These are phyloP conservation scores for Globisporangium echinulatum DNA, from an alignment of 352 stramenopile genomes.

Conservation along the genomic window DNA sequence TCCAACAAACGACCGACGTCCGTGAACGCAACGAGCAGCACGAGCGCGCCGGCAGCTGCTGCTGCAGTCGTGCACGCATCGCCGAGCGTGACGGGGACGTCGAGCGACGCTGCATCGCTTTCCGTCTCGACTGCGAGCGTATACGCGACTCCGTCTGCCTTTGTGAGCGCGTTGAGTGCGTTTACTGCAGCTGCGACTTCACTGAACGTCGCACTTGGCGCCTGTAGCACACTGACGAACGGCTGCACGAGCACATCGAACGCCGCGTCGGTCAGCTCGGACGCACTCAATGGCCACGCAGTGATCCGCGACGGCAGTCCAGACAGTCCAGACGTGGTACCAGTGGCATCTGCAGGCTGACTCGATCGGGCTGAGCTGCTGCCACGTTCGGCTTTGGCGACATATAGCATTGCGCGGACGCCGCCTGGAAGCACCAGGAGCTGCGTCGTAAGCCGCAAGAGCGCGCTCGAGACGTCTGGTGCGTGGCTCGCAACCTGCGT, in stretches of 20 bases:
- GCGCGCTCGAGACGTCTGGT: constrained; percentile 23
- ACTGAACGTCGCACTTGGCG: constrained; percentile 2
- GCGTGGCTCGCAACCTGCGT: constrained; percentile 17
- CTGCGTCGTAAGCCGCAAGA: constrained; percentile 23
- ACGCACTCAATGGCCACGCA: no score
- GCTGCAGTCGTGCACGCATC: constrained; percentile 41
- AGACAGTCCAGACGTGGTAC: not conserved
- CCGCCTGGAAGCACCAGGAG: constrained; percentile 27
- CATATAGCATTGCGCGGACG: constrained; percentile 23
- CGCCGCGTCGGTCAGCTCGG: no score
- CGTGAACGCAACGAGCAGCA: constrained; percentile 35
- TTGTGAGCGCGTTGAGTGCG: constrained; percentile 8
- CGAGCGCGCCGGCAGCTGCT: constrained; percentile 25
- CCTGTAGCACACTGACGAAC: constrained; percentile 5
- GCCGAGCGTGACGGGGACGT: constrained; percentile 13
- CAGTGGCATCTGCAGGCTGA: not conserved
- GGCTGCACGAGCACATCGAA: not conserved
- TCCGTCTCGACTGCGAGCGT: not conserved
- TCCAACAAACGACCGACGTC: constrained; percentile 25
- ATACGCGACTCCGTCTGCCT: constrained; percentile 9
- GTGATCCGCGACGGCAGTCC: not conserved
- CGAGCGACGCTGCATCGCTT: not conserved
- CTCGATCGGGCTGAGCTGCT: not conserved
- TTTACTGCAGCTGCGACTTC: constrained; percentile 6
- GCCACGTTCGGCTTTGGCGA: not conserved